A percentile compares a stretch with the other conserved stretches of the same genome.
Evolutionary conservation across 257 asterid species (phyloP).

Genomic region (Nicotiana sylvestris): DNA sequence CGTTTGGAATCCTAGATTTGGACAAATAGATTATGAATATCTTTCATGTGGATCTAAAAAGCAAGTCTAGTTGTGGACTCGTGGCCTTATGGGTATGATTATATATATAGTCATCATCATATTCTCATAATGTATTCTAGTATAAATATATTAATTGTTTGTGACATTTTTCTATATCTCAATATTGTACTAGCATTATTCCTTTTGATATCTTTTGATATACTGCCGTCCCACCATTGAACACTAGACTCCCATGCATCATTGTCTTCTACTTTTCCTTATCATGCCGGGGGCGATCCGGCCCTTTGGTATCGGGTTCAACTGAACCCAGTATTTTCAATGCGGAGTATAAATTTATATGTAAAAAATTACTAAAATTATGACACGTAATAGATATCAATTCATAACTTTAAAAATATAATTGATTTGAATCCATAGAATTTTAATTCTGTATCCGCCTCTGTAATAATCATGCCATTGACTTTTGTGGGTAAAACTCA

Average conservation of each 20-base stretch:
- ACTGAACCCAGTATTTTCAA: no score
- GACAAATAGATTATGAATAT: constrained; percentile 11
- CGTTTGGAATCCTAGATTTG: constrained; percentile 11
- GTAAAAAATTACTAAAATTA: no score
- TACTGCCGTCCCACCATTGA: constrained; percentile 2
- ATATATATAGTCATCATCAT: not conserved
- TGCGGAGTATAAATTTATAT: no score
- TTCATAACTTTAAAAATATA: no score
- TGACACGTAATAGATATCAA: no score
- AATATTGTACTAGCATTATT: not conserved
- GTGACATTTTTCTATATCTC: not conserved
- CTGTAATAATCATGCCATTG: not conserved
- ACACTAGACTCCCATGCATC: constrained; percentile 8
- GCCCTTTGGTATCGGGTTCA: no score
- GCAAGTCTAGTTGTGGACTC: constrained; percentile 25
- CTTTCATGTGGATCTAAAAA: constrained; percentile 45
- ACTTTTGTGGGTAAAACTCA: not conserved
- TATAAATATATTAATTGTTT: not conserved
- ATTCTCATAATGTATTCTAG: not conserved
- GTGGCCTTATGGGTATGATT: constrained; percentile 1
- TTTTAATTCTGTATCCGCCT: no score
- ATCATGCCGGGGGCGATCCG: not conserved
- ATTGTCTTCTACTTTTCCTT: not conserved
- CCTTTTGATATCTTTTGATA: not conserved
- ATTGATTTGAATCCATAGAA: no score